Conservation (phyloP, 108 stramenopile genomes). For the Epipyxis sp. region DNA sequence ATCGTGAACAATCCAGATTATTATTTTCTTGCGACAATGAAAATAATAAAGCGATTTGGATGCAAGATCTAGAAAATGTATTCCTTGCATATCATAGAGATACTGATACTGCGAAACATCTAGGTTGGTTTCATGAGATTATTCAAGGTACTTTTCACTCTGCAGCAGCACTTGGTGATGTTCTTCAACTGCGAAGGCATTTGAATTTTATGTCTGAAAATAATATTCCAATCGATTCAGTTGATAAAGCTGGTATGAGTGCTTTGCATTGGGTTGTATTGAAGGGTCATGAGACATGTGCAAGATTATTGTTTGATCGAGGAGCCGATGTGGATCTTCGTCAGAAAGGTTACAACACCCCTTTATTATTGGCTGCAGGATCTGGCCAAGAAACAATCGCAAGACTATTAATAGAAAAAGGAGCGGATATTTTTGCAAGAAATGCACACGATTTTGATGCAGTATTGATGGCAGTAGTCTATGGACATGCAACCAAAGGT, state of each 20-base stretch:
- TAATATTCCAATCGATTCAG: not conserved
- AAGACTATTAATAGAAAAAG: not conserved
- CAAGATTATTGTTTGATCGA: slow-evolving; percentile 13
- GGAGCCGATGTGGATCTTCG: slow-evolving; percentile 25
- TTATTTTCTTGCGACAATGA: slow-evolving; percentile 7
- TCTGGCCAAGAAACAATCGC: slow-evolving; percentile 12
- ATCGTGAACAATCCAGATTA: not conserved
- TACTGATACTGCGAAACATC: not conserved
- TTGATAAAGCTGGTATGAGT: slow-evolving; percentile 14
- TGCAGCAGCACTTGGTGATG: slow-evolving; percentile 10
- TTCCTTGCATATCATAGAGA: slow-evolving; percentile 14
- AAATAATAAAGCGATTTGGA: not conserved
- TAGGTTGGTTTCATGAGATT: slow-evolving; percentile 32
- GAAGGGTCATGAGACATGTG: slow-evolving; percentile 18
- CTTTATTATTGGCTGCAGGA: slow-evolving; percentile 31
- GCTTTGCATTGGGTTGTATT: slow-evolving; percentile 26
- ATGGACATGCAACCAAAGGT: slow-evolving; percentile 29
- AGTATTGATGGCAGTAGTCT: slow-evolving; percentile 32
- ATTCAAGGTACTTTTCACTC: slow-evolving; percentile 9
- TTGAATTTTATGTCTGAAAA: not conserved
- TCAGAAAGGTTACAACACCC: slow-evolving; percentile 18
- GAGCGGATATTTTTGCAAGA: not conserved
- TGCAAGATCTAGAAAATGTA: slow-evolving; percentile 7
- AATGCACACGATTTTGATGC: not conserved
- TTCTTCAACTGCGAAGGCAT: slow-evolving; percentile 3